Base-by-base conservation (phyloP, 106 monocot species). In the Cymbidium sinense region DNA sequence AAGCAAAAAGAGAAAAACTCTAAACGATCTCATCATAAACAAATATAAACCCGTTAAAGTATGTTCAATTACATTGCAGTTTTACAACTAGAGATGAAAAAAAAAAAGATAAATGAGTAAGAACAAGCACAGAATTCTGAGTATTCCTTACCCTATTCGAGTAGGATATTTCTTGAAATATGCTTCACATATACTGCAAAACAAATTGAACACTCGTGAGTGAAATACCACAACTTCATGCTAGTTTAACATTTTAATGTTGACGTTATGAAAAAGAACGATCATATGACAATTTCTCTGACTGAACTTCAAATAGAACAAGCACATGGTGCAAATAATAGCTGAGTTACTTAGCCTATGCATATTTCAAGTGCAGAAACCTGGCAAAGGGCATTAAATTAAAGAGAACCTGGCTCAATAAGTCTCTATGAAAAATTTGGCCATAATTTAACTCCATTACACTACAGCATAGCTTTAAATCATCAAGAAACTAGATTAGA, bases 121-220 rank as follows among this genome's bases (percentile, higher is more conserved):
- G 10, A 43, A 27, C 13, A 74, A 28, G 19, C 2, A 71, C 21
- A 31, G 36, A 21, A 71, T 20, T 31, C 19, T 37, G 36, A 75
- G 76, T 55, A n/a, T 70, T 31, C 50, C 18, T 88, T 89, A 98
- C 98, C 94, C 98, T 75, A 83, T 98, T 73, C 90, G 88, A 84
- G 76, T 75, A 34, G 98, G 94, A 83, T 87, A 39, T 80, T 98
- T 98, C 87, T 92, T 94, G 87, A 98, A 98, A 81, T 98, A 98
- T 77, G 94, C 92, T 78, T 98, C 98, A 67, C 98, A 94, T 79
- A 98, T 98, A 81, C 98, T 98, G 92, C 89, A 88, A 80, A 76
- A 78, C 13, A 73, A 65, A 39, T 50, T 74, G 33, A 75, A 23
- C 13, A 31, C 31, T 33, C 19, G 10, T 31, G 37, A 43, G 6